Evolutionary conservation across 2,329 filamentous ascomycete species (phyloP), one percentile per base, ranked within the genome.

Genomic region (Penicillium sp.): DNA sequence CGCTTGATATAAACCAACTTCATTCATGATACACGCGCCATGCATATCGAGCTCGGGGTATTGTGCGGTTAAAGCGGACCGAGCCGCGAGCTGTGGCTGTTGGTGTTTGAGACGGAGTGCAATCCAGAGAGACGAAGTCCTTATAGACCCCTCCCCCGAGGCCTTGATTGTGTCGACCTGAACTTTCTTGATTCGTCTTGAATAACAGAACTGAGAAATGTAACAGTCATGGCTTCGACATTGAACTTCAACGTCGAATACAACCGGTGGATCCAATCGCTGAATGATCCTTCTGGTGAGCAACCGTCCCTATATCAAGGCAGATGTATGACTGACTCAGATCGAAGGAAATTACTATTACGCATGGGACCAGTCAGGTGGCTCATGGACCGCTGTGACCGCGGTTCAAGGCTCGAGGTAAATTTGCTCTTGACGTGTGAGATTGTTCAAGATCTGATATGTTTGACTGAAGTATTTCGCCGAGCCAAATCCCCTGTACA

Each of bases 211-310:
- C 45, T 19, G 40, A 33, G 14, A 38, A 38, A 48, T 19, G 40
- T 22, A 41, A 28, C 29, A 27, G 12, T 11, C 11, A 50, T 51
- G 50, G 19, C 43, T 8, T 16, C 41, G 11, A 19, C 49, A 19
- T 49, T 46, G 53, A 13, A 14, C 31, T 18, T 43, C 22, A 43
- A 51, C 28, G 0, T 14, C 12, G 37, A 49, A 14, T 41, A 19
- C 25, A 46, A 42, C 31, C 43, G 50, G n/a, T 42, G 33, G 30
- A 45, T 42, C 42, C 53, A 44, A 18, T 28, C 36, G 7, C 37
- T 43, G n/a, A 34, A 50, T 30, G 39, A 43, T 29, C 33, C 37
- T 16, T 39, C 40, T 11, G 46, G 46, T 50, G 18, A 18, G 30
- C 13, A 22, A 16, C 25, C 9, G 18, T 14, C 19, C 22, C 12